Base-by-base conservation (phyloP, 2,329 filamentous ascomycete species). In the Phialophora tarda region DNA sequence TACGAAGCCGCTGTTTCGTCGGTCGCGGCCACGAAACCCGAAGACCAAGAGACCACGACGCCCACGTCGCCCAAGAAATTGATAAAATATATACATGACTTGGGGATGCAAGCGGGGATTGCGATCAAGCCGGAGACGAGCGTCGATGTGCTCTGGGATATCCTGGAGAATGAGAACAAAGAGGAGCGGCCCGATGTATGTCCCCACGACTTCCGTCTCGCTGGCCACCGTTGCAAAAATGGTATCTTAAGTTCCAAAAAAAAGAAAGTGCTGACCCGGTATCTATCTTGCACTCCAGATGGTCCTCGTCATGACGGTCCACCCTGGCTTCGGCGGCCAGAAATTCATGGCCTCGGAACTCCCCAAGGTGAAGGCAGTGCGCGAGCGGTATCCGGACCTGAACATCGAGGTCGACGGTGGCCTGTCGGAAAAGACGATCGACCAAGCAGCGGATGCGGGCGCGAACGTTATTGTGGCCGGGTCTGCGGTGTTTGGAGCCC, bases 331-430 rank as follows among this genome's bases (percentile, higher is more conserved):
- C 76, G 95, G 95, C 69, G 95, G 95, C 6, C 95, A 99, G 78
- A 97, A 97, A 77, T 99, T 99, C 84, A 98, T 98, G 93, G 89
- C 92, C 12, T 92, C 91, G 6, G 92, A 97, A 82, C 87, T 99
- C 72, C 93, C 94, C 76, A 99, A 99, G 82, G 95, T 99, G 26
- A 81, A 90, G 71, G 92, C 89, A 47, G 84, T 99, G 73, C 88
- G 95, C 67, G 82, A 89, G 76, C 88, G 87, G 75, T 99, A 98
- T 77, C 94, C 95, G 2, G 86, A 97, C 5, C 82, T 99, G 69
- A 95, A 97, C 81, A 99, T 99, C 74, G 95, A 99, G 81, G 94
- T 99, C 48, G 95, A 99, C 77, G 95, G 95, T 61, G 95, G 95
- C 2, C 80, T 99, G 53, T 93, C 92, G 1, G 88, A 92, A 62